phyloP scores from a whole-genome alignment of 257 asterid species.

The Forsythia suspensa region DNA sequence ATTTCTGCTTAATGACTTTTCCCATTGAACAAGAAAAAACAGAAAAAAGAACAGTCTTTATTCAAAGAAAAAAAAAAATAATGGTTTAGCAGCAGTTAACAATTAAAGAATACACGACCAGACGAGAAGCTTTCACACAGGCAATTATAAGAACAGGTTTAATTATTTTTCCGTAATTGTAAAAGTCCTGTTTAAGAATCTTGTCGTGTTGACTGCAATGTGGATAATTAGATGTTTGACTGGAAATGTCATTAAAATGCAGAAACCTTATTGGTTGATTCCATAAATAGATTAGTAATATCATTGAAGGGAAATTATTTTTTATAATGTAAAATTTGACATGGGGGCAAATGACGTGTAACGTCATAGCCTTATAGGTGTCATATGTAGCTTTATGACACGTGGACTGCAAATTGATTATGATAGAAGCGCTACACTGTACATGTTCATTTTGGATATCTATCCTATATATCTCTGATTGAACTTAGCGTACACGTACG shows the following conservation, averaged over 20 bases:
- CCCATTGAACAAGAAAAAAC: neutral
- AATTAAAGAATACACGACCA: neutral
- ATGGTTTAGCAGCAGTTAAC: neutral
- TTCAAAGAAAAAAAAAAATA: neutral
- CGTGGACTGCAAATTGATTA: too few relatives aligned
- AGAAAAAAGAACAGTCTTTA: neutral
- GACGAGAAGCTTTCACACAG: neutral
- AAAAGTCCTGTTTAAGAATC: neutral
- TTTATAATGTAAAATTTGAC: neutral
- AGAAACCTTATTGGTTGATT: neutral
- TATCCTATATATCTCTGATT: neutral
- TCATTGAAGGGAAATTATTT: neutral
- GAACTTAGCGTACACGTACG: neutral
- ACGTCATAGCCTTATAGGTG: neutral
- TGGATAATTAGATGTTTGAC: neutral
- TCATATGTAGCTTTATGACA: neutral
- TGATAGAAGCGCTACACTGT: too few relatives aligned
- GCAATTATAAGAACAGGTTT: neutral
- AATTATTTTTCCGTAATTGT: neutral
- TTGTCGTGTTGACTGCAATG: neutral
- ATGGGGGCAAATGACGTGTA: neutral
- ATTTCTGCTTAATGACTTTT: constrained; percentile 11
- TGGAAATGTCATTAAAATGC: neutral
- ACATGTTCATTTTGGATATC: too few relatives aligned
- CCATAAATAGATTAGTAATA: neutral